Base-by-base conservation (phyloP, 2,329 filamentous ascomycete genomes). In the Botrytis sinoallii region DNA sequence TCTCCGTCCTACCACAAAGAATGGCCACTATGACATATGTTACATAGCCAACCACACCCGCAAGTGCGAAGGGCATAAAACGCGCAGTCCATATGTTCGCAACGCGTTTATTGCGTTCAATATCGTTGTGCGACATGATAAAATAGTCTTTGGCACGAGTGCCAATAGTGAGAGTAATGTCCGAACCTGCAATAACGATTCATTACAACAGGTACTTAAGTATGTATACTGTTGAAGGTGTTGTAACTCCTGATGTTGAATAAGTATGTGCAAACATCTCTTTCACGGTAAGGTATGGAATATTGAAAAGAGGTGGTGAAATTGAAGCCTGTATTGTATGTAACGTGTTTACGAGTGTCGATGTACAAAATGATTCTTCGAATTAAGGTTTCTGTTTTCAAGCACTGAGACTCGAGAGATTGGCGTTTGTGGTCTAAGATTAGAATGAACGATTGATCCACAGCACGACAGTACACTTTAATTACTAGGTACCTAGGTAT, bases 21-120 rank as follows among this genome's bases (percentile, higher is more conserved):
- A 86, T 86, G 75, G 87, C 90, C 67, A 92, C 88, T 67, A 94
- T 82, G 22, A 90, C 90, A 83, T 92, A 97, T 48, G 89, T 92
- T 32, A 88, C 88, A 82, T 93, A 94, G 9, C 68, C 90, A 75
- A 93, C 86, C 55, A 88, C 85, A 44, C 86, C 90, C 48, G 90
- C 82, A 59, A 97, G 87, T 69, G 95, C 81, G 57, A 90, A 77
- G 6, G 94, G 94, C 73, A 97, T 89, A 73, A 92, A 82, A 38
- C 80, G 74, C 38, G 79, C 80, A 7, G 77, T 78, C 79, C 79
- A 81, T 42, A 77, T 74, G 69, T 80, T 80, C 29, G 76, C 73
- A 4, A 72, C 70, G 22, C 77, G 70, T 40, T 57, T 69, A 46
- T 75, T 74, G 38, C 65, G 69, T 35, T 77, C 75, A 10, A 60